phyloP scores from a whole-genome alignment of 2,329 filamentous ascomycete genomes.

The Emericellopsis cladophorae region DNA sequence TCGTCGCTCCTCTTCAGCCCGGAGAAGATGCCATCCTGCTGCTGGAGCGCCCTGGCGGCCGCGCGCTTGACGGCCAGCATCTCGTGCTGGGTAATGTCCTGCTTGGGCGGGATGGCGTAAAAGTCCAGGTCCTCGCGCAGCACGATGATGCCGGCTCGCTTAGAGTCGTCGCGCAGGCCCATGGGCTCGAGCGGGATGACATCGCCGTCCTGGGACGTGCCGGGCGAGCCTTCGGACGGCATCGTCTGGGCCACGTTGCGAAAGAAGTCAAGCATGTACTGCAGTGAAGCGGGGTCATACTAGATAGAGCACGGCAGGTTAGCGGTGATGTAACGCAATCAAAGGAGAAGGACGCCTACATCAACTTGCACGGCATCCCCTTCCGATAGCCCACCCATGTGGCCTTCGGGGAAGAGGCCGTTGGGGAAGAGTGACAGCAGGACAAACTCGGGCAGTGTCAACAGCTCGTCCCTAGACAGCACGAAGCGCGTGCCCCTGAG shows the following conservation, averaged over 20 bases:
- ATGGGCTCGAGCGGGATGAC: conserved; percentile 59
- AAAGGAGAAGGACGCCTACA: conserved; percentile 45
- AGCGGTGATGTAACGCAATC: conserved; percentile 1
- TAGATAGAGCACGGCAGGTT: conserved; percentile 36
- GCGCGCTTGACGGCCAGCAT: conserved; percentile 97
- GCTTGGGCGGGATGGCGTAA: conserved; percentile 80
- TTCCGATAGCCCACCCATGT: conserved; percentile 86
- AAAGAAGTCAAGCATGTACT: conserved; percentile 99
- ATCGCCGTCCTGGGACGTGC: conserved; percentile 49
- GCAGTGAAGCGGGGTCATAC: conserved; percentile 92
- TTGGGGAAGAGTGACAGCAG: conserved; percentile 96
- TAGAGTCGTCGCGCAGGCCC: conserved; percentile 59
- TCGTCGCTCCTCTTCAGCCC: conserved; percentile 92
- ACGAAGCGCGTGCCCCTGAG: conserved; percentile 88
- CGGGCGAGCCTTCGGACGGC: conserved; percentile 58
- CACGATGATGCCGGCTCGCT: conserved; percentile 93
- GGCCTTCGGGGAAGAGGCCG: conserved; percentile 91
- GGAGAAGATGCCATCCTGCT: conserved; percentile 91
- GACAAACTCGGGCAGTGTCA: conserved; percentile 95
- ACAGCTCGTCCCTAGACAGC: conserved; percentile 83
- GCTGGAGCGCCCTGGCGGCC: conserved; percentile 72
- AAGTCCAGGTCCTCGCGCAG: conserved; percentile 94
- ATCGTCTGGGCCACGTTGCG: conserved; percentile 94
- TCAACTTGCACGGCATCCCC: conserved; percentile 94
- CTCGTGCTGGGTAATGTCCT: conserved; percentile 73